Base-by-base conservation (phyloP, 495 filamentous ascomycete species). In the Hypoxylon perforatum region DNA sequence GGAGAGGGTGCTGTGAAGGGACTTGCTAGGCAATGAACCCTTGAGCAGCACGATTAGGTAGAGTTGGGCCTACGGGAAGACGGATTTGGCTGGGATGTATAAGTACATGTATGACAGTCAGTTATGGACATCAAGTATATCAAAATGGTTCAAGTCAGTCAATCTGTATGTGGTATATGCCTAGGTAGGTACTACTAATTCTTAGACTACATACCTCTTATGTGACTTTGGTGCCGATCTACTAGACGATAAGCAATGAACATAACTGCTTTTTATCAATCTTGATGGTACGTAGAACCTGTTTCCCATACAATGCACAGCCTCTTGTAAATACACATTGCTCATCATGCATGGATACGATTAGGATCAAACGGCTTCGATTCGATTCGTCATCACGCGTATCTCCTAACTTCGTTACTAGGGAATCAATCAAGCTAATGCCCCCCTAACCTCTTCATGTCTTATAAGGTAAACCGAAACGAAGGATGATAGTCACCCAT, bases 401-500 rank as follows among this genome's bases (percentile, higher is more conserved):
- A 33, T 33, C 8, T 33, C 11, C 30, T 9, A 5, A 33, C 8
- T 33, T 33, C 11, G 25, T 8, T 8, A 28, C 3, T 8, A 28
- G 35, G 35, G 35, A 11, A 35, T 35, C 36, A 39, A 14, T 2
- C 28, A 50, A 23, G 30, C 3, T 22, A 28, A 42, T 28, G n/a
- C 17, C 42, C 42, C 3, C 23, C 14, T 18, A 17, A 9, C 21
- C 19, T 4, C n/a, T n/a, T 15, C 33, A 39, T 7, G 11, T 1
- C 12, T 44, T 56, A 75, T 11, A 73, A 47, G n/a, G 79, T 83
- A 63, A 84, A 88, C 53, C 85, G 70, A 61, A 86, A 87, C 21
- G 75, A 75, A 6, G 86, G 87, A 75, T 87, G 84, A 54, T 83
- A 84, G 67, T 90, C 87, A 0, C 86, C 87, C 54, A 88, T 75